Percentiles rank a stretch among this genome's conserved stretches.
Evolutionary conservation across 1,284 basidiomycete genomes (phyloP).

Genomic region (Leccinum insolens): DNA sequence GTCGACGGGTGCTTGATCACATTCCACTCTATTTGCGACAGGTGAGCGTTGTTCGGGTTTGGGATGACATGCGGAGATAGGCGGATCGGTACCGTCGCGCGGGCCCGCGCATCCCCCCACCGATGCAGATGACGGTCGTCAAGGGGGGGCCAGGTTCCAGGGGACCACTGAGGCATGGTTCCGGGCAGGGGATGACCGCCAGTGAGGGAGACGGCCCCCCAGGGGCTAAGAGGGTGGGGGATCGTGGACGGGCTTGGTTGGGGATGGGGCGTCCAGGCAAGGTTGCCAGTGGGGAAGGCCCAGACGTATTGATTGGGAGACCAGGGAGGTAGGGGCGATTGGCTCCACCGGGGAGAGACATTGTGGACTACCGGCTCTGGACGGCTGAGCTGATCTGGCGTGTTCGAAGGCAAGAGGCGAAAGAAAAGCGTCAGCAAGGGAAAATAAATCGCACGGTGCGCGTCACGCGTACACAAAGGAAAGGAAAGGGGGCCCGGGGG

Average conservation of each 20-base stretch:
- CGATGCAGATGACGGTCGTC: slow-evolving; percentile 7
- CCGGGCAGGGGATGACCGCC: slow-evolving; percentile 37
- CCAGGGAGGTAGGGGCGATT: slow-evolving; percentile 11
- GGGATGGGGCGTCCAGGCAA: slow-evolving; percentile 38
- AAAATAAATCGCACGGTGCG: not conserved
- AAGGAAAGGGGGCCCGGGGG: not conserved
- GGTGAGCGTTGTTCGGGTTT: slow-evolving; percentile 36
- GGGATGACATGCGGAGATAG: slow-evolving; percentile 28
- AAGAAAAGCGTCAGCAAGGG: slow-evolving; percentile 9
- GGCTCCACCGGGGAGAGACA: slow-evolving; percentile 5
- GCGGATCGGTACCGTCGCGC: not conserved
- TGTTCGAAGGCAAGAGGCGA: not conserved
- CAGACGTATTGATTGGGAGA: slow-evolving; percentile 27
- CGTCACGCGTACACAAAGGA: not conserved
- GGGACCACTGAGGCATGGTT: slow-evolving; percentile 32
- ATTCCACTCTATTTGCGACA: slow-evolving; percentile 6
- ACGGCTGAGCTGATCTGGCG: slow-evolving; percentile 15
- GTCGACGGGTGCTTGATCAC: not conserved
- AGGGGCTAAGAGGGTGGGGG: slow-evolving; percentile 18
- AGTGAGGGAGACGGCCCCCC: slow-evolving; percentile 20
- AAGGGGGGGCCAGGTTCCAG: slow-evolving; percentile 35
- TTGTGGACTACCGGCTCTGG: not conserved
- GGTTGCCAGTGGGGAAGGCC: slow-evolving; percentile 25
- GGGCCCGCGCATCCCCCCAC: not conserved
- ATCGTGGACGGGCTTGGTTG: slow-evolving; percentile 21